These are phyloP conservation scores for Phytophthora melonis DNA, from an alignment of 352 stramenopile species.

Conservation along the genomic window DNA sequence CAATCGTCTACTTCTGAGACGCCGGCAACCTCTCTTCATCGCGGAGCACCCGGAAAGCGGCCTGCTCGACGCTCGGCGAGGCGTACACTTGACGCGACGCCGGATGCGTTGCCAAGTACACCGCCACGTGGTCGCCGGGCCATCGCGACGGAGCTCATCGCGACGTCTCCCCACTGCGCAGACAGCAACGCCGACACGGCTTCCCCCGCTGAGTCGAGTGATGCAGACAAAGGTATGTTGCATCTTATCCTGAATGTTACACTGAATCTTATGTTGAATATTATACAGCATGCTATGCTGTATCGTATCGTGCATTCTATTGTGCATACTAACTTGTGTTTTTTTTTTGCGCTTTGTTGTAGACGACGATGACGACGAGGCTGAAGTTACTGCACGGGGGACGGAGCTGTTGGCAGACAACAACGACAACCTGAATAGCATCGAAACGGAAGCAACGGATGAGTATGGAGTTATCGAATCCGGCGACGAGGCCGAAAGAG, in stretches of 20 bases:
- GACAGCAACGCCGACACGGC: background rate
- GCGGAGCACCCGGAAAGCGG: background rate
- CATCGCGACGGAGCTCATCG: background rate
- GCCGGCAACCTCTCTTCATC: background rate
- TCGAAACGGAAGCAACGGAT: background rate
- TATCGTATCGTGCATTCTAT: background rate
- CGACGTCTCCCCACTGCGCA: background rate
- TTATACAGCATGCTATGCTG: conserved; percentile 6
- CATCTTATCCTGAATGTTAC: background rate
- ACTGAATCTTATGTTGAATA: background rate
- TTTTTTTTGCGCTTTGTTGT: background rate
- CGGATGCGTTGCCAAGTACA: background rate
- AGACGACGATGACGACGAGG: conserved; percentile 1
- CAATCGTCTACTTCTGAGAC: no score
- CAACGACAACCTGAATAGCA: conserved; percentile 20
- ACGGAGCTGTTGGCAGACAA: conserved; percentile 6
- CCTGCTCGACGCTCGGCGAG: background rate
- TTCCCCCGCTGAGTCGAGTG: background rate
- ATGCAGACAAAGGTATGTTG: background rate
- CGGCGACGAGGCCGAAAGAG: background rate
- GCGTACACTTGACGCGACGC: background rate
- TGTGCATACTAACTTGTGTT: background rate
- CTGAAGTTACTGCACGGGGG: background rate
- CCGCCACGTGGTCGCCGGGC: background rate
- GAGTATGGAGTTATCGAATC: background rate